A percentile compares a stretch with the other conserved stretches of the same genome.
Evolutionary conservation across 345 rosid species (phyloP).

Genomic region (Eucalyptus cloeziana): DNA sequence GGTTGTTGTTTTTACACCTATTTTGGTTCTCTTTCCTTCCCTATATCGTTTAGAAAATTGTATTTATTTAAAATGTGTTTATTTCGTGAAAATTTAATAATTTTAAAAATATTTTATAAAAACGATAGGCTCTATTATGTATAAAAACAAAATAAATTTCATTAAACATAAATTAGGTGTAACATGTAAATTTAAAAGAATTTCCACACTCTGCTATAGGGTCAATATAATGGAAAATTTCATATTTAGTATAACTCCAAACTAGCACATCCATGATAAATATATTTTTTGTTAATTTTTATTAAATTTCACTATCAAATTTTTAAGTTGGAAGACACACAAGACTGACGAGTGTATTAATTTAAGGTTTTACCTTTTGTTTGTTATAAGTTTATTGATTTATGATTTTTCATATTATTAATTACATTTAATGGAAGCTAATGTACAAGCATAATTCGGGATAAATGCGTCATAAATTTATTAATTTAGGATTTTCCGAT

Average conservation of each 20-base stretch:
- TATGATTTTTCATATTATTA: neutral
- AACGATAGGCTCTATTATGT: too few relatives aligned
- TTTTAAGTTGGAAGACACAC: fast-evolving
- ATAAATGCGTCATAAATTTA: too few relatives aligned
- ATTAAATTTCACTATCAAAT: too few relatives aligned
- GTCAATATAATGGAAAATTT: too few relatives aligned
- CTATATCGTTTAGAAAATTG: neutral
- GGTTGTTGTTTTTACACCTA: neutral
- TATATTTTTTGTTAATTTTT: fast-evolving
- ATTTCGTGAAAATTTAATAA: fast-evolving
- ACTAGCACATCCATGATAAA: fast-evolving
- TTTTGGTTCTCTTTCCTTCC: neutral
- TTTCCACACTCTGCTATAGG: too few relatives aligned
- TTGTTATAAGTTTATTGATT: too few relatives aligned
- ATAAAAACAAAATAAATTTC: too few relatives aligned
- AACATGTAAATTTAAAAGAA: too few relatives aligned
- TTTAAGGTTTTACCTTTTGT: fast-evolving
- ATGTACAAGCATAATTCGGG: neutral
- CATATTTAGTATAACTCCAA: fast-evolving
- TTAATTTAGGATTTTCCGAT: fast-evolving
- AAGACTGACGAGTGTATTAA: fast-evolving
- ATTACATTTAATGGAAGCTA: too few relatives aligned
- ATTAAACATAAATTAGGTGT: too few relatives aligned
- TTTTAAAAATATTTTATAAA: neutral
- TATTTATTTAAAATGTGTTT: neutral